A percentile compares a stretch with the other conserved stretches of the same genome.
Evolutionary conservation across 176 grass and related monocot species (phyloP).

Genomic region (Aegilops speltoides): DNA sequence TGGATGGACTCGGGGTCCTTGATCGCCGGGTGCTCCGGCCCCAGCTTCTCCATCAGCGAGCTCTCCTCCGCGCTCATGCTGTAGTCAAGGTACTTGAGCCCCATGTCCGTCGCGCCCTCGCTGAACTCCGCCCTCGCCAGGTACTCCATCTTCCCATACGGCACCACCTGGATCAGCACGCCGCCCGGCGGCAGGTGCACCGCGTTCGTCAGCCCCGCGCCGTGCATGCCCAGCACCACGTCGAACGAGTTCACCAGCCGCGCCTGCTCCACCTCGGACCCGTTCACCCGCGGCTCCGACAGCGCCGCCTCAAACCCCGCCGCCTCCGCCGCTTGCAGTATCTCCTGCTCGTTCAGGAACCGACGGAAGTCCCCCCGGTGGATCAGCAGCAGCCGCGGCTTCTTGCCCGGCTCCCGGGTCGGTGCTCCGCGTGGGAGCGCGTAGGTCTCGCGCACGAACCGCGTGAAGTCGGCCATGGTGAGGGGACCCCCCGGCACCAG

Average conservation of each 20-base stretch:
- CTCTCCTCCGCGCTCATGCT: constrained; percentile 49
- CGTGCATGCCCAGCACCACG: constrained; percentile 51
- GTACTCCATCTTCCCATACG: constrained; percentile 41
- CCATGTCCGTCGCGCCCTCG: constrained; percentile 33
- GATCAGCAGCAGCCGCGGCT: constrained; percentile 45
- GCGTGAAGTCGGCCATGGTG: constrained; percentile 52
- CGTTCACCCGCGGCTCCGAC: constrained; percentile 19
- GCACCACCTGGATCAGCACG: constrained; percentile 49
- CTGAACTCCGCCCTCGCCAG: constrained; percentile 43
- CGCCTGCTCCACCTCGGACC: constrained; percentile 9
- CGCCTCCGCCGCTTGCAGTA: constrained; percentile 27
- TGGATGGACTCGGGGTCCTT: constrained; percentile 51
- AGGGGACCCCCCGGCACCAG: constrained; percentile 15
- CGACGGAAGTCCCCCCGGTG: neutral
- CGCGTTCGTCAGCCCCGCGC: constrained; percentile 49
- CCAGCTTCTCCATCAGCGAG: constrained; percentile 18
- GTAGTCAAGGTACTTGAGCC: constrained; percentile 54
- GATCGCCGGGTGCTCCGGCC: constrained; percentile 26
- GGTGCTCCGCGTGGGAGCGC: constrained; percentile 24
- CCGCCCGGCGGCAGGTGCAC: constrained; percentile 50
- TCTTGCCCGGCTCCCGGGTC: neutral
- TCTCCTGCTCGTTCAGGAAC: neutral
- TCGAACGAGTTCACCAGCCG: constrained; percentile 49
- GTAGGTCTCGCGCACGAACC: constrained; percentile 34
- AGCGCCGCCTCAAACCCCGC: constrained; percentile 45